Evolutionary conservation across 306 rosid species (phyloP).

Genomic region (Pyrus communis): DNA sequence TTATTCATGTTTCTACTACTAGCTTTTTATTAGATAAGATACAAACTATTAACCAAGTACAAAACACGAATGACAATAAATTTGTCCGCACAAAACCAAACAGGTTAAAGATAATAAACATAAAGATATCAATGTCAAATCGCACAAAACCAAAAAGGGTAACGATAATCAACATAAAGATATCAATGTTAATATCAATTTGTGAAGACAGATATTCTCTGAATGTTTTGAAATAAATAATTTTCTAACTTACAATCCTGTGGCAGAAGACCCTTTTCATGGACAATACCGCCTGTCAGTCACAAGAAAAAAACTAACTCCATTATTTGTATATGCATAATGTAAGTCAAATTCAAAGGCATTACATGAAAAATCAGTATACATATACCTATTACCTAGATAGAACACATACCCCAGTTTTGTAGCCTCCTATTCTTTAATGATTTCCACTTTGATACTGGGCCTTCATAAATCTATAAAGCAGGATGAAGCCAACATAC

Average conservation of each 20-base stretch:
- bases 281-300: constrained; percentile 76
- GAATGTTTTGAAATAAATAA: background rate
- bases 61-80: background rate
- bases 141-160: background rate
- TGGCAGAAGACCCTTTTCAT: constrained; percentile 86
- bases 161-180: background rate
- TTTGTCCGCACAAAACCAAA: background rate
- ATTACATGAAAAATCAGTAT: background rate
- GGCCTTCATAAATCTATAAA: constrained; percentile 60
- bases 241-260: constrained; percentile 59
- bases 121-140: background rate
- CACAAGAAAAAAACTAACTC: constrained; percentile 11
- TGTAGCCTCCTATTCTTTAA: constrained; percentile 84
- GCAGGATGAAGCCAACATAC: constrained; percentile 5
- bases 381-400: background rate
- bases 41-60: background rate
- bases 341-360: background rate
- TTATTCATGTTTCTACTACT: background rate
- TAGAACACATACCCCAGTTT: constrained; percentile 64
- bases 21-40: background rate
- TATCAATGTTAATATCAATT: background rate
- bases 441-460: constrained; percentile 68
- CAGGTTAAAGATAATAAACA: background rate
- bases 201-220: background rate
- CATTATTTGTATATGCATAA: background rate